A percentile compares a stretch with the other conserved stretches of the same genome.
Conservation (phyloP, 2,329 filamentous ascomycete genomes). For the Cadophora luteo-olivacea region DNA sequence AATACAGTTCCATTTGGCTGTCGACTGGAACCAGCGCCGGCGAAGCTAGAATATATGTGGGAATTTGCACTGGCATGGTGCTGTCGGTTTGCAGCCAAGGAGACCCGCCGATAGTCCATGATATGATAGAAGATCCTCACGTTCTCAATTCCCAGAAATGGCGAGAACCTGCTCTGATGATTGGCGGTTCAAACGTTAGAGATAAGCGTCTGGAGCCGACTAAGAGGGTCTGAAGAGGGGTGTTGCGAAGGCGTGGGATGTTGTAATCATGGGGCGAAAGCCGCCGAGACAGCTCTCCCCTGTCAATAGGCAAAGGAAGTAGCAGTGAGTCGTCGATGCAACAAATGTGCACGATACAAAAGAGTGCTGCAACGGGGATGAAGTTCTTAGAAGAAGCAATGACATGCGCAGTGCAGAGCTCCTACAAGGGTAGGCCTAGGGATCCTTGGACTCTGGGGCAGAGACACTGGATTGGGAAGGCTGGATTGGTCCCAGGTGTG, state of each 20-base stretch:
- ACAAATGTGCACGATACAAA: constrained; percentile 18
- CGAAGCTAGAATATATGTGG: constrained; percentile 44
- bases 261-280: constrained; percentile 26
- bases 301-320: constrained; percentile 16
- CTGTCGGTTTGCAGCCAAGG: constrained; percentile 37
- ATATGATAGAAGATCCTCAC: constrained; percentile 21
- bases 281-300: constrained; percentile 10
- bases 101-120: constrained; percentile 43
- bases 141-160: constrained; percentile 20
- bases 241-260: constrained; percentile 34
- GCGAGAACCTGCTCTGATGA: constrained; percentile 22
- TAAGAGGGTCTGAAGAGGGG: constrained; percentile 24
- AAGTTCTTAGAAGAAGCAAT: constrained; percentile 22
- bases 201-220: constrained; percentile 35
- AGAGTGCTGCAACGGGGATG: neutral
- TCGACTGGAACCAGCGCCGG: constrained; percentile 33
- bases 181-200: constrained; percentile 32
- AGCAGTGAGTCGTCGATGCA: constrained; percentile 18
- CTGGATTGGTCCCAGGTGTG: constrained; percentile 13
- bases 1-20: constrained; percentile 39
- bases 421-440: constrained; percentile 11
- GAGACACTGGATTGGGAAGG: neutral
- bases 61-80: constrained; percentile 34
- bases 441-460: constrained; percentile 3
- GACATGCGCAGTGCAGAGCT: constrained; percentile 27